Conservation (phyloP, 768 basidiomycete genomes). For the Gymnopilus junonius region DNA sequence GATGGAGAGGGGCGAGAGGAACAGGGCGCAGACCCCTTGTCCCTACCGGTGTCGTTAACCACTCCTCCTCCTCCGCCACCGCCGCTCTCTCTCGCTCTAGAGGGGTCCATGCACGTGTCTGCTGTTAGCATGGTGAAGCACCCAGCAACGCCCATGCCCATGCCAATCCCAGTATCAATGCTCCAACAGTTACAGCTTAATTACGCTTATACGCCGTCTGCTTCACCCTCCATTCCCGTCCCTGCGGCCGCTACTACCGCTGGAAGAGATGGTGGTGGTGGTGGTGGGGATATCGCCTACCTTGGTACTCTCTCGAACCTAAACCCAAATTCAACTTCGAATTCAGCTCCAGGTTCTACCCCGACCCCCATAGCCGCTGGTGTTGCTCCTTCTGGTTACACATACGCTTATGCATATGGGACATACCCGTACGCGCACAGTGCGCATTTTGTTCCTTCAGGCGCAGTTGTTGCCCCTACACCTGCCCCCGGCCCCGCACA, state of each 20-base stretch:
- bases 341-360: background rate
- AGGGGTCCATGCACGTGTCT: too few relatives aligned
- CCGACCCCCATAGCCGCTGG: background rate
- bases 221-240: background rate
- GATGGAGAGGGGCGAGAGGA: conserved; percentile 38
- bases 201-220: background rate
- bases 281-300: too few relatives aligned
- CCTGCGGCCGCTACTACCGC: background rate
- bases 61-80: background rate
- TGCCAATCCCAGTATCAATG: conserved; percentile 45
- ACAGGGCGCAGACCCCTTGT: conserved; percentile 8
- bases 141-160: background rate
- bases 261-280: background rate
- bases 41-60: too few relatives aligned
- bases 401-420: background rate
- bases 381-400: background rate
- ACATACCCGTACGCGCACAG: background rate
- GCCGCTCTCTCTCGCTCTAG: conserved; percentile 1
- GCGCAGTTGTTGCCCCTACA: too few relatives aligned
- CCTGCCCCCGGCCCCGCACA: too few relatives aligned
- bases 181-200: background rate
- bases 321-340: too few relatives aligned
- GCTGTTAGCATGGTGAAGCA: too few relatives aligned
- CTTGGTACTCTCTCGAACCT: too few relatives aligned
- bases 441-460: background rate